Evolutionary conservation across 2,329 filamentous ascomycete species (phyloP), one percentile per base, ranked within the genome.

Genomic region (Colletotrichum ledebouriae): DNA sequence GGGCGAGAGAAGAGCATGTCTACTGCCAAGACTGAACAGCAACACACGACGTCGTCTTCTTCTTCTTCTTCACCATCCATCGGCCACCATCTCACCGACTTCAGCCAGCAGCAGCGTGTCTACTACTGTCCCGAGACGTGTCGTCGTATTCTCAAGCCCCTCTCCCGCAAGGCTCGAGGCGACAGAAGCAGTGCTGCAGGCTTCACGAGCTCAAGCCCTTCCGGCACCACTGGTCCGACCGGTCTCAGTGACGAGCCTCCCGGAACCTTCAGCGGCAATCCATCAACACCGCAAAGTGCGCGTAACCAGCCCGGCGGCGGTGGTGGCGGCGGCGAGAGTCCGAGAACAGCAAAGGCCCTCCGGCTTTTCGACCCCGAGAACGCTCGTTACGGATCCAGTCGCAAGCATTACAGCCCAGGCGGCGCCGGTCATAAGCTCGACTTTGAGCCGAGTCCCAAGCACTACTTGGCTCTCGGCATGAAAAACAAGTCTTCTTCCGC

Each of bases 361-460:
- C 53, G 65, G 15, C 41, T 65, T 22, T 29, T 29, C 17, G 39
- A 33, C n/a, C 9, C 15, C 9, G 53, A 34, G 10, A 34, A 22
- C 33, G 46, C 5, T 37, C 44, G 46, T 33, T 53, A n/a, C 22
- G 11, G 20, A 9, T 6, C 12, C 11, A 46, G 41, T 6, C 29
- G 12, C n/a, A 47, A 59, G 12, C 29, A 47, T n/a, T 3, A 29
- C 7, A 46, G 53, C n/a, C 22, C 46, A 9, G 29, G 29, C 4
- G 53, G 39, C 13, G n/a, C 29, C 11, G 46, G 7, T 37, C 55
- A 29, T 6, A 17, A 12, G 15, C 42, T 50, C 55, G 34, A 56
- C 44, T 66, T 66, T 25, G 56, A 66, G 9, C 22, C 49, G 9
- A 60, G 41, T 41, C 62, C 61, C n/a, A 57, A 69, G 42, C n/a